Evolutionary conservation across 805 yeast species (phyloP).

Genomic region (Millerozyma acaciae): DNA sequence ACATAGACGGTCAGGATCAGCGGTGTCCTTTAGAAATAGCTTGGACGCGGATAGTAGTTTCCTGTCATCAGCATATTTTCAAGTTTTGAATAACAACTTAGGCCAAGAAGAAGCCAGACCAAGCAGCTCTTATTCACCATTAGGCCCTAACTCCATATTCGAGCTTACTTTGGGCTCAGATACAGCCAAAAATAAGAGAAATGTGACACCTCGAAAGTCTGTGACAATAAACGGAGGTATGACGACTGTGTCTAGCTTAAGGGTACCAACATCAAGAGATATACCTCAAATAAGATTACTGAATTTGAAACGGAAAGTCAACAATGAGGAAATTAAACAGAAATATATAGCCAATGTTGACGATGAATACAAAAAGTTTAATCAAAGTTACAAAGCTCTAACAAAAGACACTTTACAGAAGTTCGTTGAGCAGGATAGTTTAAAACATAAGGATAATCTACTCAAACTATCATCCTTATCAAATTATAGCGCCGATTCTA

Average conservation of each 20-base stretch:
- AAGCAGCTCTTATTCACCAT: slow-evolving; percentile 41
- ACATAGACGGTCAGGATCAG: slow-evolving; percentile 12
- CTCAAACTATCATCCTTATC: slow-evolving; percentile 9
- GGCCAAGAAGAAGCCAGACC: slow-evolving; percentile 10
- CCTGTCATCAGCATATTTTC: slow-evolving; percentile 25
- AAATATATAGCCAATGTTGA: slow-evolving; percentile 16
- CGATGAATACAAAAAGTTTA: slow-evolving; percentile 33
- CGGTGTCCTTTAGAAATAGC: slow-evolving; percentile 22
- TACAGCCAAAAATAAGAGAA: slow-evolving; percentile 32
- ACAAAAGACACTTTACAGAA: slow-evolving; percentile 35
- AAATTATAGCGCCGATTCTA: slow-evolving; percentile 3
- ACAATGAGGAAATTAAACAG: slow-evolving; percentile 16
- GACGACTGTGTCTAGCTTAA: slow-evolving; percentile 41
- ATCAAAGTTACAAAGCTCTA: slow-evolving; percentile 32
- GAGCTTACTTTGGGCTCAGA: slow-evolving; percentile 68
- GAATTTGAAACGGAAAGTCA: slow-evolving; percentile 24
- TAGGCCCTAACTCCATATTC: slow-evolving; percentile 73
- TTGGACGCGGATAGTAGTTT: slow-evolving; percentile 30
- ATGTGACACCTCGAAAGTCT: slow-evolving; percentile 28
- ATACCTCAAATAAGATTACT: slow-evolving; percentile 73
- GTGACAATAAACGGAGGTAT: slow-evolving; percentile 42
- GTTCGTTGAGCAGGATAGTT: slow-evolving; percentile 17
- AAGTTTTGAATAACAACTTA: slow-evolving; percentile 14
- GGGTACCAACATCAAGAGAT: slow-evolving; percentile 73
- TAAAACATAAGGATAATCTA: slow-evolving; percentile 3